A percentile compares a stretch with the other conserved stretches of the same genome.
phyloP scores from a whole-genome alignment of 352 stramenopile genomes.

The Pythium diclinum region DNA sequence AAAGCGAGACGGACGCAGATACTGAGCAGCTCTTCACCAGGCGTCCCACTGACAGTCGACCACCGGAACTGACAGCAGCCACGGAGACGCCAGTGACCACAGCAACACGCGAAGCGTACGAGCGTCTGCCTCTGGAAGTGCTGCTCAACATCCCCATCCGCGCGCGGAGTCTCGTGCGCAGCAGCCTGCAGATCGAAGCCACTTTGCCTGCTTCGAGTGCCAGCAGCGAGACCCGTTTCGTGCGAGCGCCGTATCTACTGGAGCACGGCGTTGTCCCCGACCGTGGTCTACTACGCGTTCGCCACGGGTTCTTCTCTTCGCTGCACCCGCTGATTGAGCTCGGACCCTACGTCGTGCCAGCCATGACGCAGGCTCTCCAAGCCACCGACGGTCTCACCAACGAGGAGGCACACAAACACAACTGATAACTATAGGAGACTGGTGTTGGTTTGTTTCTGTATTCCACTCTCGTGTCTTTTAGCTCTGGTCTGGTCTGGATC shows the following conservation, averaged over 20 bases:
- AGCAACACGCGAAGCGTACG: slow-evolving; percentile 27
- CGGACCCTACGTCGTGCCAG: background rate
- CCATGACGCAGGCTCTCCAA: too few species aligned
- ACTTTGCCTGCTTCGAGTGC: background rate
- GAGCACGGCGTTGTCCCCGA: slow-evolving; percentile 49
- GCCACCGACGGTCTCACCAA: too few species aligned
- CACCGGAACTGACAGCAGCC: too few species aligned
- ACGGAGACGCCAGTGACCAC: too few species aligned
- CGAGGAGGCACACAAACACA: background rate
- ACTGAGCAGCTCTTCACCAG: slow-evolving; percentile 6
- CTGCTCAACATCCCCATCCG: slow-evolving; percentile 47
- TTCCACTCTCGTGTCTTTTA: background rate
- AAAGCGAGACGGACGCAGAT: too few species aligned
- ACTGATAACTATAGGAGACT: background rate
- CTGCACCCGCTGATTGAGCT: slow-evolving; percentile 33
- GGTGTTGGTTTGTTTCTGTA: background rate
- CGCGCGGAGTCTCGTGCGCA: slow-evolving; percentile 39
- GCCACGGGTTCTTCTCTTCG: slow-evolving; percentile 34
- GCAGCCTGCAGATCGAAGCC: slow-evolving; percentile 23
- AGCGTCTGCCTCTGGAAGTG: slow-evolving; percentile 43
- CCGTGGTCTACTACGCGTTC: slow-evolving; percentile 34
- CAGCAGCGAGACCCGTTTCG: slow-evolving; percentile 32
- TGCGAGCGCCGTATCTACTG: slow-evolving; percentile 34
- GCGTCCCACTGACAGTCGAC: background rate
- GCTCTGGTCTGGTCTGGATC: background rate